Conservation (phyloP, 2,329 filamentous ascomycete species). For the Diaporthe caulivora region DNA sequence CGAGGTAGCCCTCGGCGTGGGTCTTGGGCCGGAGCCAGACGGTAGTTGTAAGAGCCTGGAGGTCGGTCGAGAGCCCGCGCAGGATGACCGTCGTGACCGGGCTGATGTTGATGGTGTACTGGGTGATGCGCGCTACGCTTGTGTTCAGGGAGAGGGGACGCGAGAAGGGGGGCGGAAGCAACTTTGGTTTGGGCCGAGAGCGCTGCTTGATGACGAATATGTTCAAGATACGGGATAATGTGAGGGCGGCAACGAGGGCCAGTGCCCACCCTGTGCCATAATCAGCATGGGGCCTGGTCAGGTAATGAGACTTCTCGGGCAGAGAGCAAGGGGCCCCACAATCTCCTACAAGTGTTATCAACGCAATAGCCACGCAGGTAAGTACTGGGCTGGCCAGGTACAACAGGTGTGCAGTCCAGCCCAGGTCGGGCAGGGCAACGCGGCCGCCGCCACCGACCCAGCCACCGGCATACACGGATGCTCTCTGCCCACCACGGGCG, state of each 20-base stretch:
- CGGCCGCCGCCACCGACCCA: conserved; percentile 48
- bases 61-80: conserved; percentile 65
- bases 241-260: conserved; percentile 59
- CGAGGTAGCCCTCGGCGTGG: conserved; percentile 62
- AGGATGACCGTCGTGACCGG: conserved; percentile 56
- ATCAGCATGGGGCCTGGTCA: neutral
- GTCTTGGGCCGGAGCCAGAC: conserved; percentile 68
- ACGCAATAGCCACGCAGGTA: conserved; percentile 56
- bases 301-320: neutral
- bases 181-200: conserved; percentile 42
- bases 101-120: conserved; percentile 36
- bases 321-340: conserved; percentile 47
- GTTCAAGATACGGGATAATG: conserved; percentile 67
- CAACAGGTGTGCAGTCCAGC: conserved; percentile 61
- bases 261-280: conserved; percentile 60
- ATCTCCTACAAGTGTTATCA: conserved; percentile 62
- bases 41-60: conserved; percentile 70
- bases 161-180: conserved; percentile 22
- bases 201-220: conserved; percentile 68
- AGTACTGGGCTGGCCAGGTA: conserved; percentile 62
- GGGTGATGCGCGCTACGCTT: conserved; percentile 40
- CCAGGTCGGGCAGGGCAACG: conserved; percentile 51
- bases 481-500: conserved; percentile 42
- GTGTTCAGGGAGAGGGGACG: conserved; percentile 35
- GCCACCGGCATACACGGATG: conserved; percentile 42